These are phyloP conservation scores for Teunomyces pallodes DNA, from an alignment of 805 yeast species.

Conservation along the genomic window DNA sequence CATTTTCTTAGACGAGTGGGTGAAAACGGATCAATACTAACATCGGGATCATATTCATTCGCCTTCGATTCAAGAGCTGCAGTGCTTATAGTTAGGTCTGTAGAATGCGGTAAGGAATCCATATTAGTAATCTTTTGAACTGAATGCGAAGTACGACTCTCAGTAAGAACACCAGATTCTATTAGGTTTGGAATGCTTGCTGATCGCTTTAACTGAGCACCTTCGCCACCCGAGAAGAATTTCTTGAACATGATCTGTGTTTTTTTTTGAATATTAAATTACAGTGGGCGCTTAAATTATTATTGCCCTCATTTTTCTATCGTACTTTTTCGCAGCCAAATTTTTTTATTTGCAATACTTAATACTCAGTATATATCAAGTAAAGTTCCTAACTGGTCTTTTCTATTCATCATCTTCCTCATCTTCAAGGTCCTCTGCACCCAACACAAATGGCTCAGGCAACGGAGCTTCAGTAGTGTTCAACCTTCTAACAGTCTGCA, in stretches of 20 bases:
- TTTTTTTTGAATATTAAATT: not conserved
- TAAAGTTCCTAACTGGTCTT: not conserved
- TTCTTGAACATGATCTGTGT: not conserved
- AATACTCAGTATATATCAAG: not conserved
- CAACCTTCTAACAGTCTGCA: constrained; percentile 82
- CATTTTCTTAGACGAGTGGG: constrained; percentile 8
- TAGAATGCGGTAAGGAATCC: not conserved
- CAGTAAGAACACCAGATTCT: not conserved
- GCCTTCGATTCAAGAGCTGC: not conserved
- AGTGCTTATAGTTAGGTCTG: not conserved
- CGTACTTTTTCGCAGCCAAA: not conserved
- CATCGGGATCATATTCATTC: constrained; percentile 5
- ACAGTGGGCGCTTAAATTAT: not conserved
- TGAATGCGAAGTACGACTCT: not conserved
- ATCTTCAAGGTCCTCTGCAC: constrained; percentile 51
- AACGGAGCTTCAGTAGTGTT: constrained; percentile 71
- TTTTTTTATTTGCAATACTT: not conserved
- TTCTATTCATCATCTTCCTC: constrained; percentile 10
- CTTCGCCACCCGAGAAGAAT: not conserved
- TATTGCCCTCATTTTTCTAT: not conserved
- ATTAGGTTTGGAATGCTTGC: not conserved
- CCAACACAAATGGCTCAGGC: constrained; percentile 67
- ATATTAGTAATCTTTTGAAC: not conserved
- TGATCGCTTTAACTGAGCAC: not conserved
- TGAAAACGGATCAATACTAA: constrained; percentile 13